Percentiles rank a stretch among this genome's conserved stretches.
These are phyloP conservation scores for Mollisiaceae sp. DNA, from an alignment of 2,329 filamentous ascomycete species.

Conservation along the genomic window DNA sequence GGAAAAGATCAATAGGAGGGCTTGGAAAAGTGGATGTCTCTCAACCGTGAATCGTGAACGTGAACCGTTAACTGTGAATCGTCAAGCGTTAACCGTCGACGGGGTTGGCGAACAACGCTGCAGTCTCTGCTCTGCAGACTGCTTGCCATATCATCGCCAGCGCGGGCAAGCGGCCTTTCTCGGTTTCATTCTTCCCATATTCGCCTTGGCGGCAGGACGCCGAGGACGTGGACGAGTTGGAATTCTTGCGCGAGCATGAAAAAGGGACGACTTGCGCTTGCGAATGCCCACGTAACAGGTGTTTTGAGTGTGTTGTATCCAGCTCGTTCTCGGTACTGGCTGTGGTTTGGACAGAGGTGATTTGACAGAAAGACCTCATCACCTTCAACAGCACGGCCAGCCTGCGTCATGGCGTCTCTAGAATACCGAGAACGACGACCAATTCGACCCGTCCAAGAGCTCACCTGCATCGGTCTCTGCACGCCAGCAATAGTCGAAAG, in stretches of 20 bases:
- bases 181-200: constrained; percentile 28
- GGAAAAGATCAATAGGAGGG: constrained; percentile 9
- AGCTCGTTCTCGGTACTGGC: not conserved
- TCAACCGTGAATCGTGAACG: not conserved
- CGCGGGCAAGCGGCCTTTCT: constrained; percentile 25
- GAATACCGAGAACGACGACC: not conserved
- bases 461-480: constrained; percentile 1
- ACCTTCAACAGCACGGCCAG: not conserved
- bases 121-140: constrained; percentile 4
- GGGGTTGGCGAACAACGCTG: constrained; percentile 1
- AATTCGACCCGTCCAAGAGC: not conserved
- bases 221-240: constrained; percentile 14
- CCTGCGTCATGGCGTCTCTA: constrained; percentile 1
- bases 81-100: not conserved
- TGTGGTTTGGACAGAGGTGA: not conserved
- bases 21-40: constrained; percentile 18
- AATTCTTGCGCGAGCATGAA: constrained; percentile 10
- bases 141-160: too few species aligned
- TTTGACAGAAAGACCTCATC: not conserved
- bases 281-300: constrained; percentile 32
- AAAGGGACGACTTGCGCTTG: constrained; percentile 13
- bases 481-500: not conserved
- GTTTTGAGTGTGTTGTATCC: constrained; percentile 34
- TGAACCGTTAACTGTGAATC: not conserved
- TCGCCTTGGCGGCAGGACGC: constrained; percentile 27